Evolutionary conservation across 139 green algal genomes (phyloP).

Genomic region (Penium margaritaceum): DNA sequence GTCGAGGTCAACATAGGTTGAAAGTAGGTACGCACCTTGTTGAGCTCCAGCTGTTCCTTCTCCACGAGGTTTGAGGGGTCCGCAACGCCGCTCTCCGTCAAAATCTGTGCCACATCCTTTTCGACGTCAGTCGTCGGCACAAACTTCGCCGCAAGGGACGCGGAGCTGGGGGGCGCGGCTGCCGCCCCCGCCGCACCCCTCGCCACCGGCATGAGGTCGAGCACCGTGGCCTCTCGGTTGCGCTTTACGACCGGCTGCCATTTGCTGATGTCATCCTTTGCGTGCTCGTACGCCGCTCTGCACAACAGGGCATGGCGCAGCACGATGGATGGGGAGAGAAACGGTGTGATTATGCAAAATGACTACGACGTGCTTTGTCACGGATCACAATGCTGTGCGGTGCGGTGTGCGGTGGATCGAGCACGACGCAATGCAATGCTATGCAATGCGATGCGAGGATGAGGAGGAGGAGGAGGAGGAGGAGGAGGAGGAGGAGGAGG

Average conservation of each 20-base stretch:
- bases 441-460: background rate
- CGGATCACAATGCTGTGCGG: no score
- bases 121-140: constrained; percentile 63
- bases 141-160: constrained; percentile 59
- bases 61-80: constrained; percentile 52
- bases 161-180: no score
- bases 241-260: constrained; percentile 85
- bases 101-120: constrained; percentile 73
- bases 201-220: constrained; percentile 41
- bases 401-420: no score
- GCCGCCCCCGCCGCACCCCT: no score
- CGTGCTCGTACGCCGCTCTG: constrained; percentile 77
- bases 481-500: background rate
- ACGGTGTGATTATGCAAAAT: background rate
- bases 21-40: constrained; percentile 12
- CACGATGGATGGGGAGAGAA: constrained; percentile 57
- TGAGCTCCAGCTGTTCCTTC: constrained; percentile 64
- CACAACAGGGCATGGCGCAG: constrained; percentile 65
- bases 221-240: constrained; percentile 82
- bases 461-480: background rate
- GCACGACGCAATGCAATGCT: background rate
- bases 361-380: constrained; percentile 30
- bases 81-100: constrained; percentile 58
- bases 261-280: constrained; percentile 70
- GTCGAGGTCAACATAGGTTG: background rate